phyloP scores from a whole-genome alignment of 2,329 filamentous ascomycete genomes.

The Colletotrichum ledebouriae region DNA sequence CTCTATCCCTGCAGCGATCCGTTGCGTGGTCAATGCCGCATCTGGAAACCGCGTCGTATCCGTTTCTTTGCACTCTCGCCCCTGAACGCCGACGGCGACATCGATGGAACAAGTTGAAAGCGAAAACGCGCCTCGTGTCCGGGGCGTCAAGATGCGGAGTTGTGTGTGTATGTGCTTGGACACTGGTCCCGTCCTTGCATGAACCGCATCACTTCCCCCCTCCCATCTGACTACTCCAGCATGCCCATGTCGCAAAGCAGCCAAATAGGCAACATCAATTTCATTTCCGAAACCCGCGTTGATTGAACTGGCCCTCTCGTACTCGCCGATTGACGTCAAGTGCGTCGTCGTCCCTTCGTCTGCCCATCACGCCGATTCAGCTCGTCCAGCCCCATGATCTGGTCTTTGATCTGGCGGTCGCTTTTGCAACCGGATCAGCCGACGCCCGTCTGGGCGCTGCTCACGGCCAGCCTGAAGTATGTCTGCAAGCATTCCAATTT shows the following conservation, averaged over 20 bases:
- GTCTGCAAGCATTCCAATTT: neutral
- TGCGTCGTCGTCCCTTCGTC: neutral
- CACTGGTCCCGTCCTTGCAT: neutral
- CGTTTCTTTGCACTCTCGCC: neutral
- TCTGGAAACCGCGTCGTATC: slow-evolving; percentile 1
- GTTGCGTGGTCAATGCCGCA: neutral
- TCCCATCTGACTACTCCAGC: neutral
- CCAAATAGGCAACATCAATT: neutral
- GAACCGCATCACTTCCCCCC: slow-evolving; percentile 25
- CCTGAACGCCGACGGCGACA: neutral
- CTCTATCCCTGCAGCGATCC: slow-evolving; percentile 14
- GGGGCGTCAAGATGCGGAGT: neutral
- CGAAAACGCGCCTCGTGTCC: neutral
- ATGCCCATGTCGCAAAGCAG: neutral
- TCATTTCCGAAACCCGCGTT: neutral
- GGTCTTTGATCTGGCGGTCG: neutral
- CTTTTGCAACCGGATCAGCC: slow-evolving; percentile 21
- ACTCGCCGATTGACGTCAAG: slow-evolving; percentile 1
- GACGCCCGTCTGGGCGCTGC: slow-evolving; percentile 10
- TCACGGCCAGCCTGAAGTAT: neutral
- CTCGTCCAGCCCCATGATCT: slow-evolving; percentile 18
- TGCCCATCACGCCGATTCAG: slow-evolving; percentile 10
- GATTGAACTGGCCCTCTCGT: neutral
- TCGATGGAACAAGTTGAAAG: neutral
- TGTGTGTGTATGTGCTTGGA: neutral